phyloP scores from a whole-genome alignment of 73 alveolate species.

The Urostyla sp. region DNA sequence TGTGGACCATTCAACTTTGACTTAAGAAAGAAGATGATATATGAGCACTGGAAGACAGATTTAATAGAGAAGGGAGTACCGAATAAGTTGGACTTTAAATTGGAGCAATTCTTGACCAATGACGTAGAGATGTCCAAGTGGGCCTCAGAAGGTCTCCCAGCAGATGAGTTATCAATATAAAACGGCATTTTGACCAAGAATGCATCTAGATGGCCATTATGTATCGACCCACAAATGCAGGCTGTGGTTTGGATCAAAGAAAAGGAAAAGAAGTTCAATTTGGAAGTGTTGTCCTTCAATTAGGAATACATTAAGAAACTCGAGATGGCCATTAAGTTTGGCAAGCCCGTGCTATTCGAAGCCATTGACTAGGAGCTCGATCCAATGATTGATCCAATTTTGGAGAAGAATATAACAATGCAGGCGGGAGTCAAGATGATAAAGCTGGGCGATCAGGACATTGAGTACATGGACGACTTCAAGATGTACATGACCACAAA shows the following conservation, averaged over 20 bases:
- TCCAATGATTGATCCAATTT: conserved; percentile 99
- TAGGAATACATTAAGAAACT: conserved; percentile 93
- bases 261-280: conserved; percentile 85
- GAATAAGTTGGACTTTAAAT: conserved; percentile 90
- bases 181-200: conserved; percentile 98
- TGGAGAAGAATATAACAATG: conserved; percentile 95
- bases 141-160: conserved; percentile 99
- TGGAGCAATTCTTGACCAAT: conserved; percentile 95
- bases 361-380: conserved; percentile 96
- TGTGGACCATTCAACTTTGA: conserved; percentile 91
- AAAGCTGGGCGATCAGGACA: conserved; percentile 82
- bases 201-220: conserved; percentile 98
- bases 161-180: conserved; percentile 97
- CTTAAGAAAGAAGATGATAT: conserved; percentile 96
- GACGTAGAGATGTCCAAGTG: conserved; percentile 98
- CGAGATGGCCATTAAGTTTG: conserved; percentile 93
- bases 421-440: conserved; percentile 92
- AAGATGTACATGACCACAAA: conserved; percentile 97
- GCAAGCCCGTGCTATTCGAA: conserved; percentile 88
- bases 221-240: conserved; percentile 99
- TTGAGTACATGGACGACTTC: conserved; percentile 94
- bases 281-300: conserved; percentile 94
- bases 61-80: conserved; percentile 89
- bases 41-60: conserved; percentile 95
- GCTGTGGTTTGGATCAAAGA: conserved; percentile 93